Evolutionary conservation across 441 rosid genomes (phyloP).

Genomic region (Codiaeum variegatum): DNA sequence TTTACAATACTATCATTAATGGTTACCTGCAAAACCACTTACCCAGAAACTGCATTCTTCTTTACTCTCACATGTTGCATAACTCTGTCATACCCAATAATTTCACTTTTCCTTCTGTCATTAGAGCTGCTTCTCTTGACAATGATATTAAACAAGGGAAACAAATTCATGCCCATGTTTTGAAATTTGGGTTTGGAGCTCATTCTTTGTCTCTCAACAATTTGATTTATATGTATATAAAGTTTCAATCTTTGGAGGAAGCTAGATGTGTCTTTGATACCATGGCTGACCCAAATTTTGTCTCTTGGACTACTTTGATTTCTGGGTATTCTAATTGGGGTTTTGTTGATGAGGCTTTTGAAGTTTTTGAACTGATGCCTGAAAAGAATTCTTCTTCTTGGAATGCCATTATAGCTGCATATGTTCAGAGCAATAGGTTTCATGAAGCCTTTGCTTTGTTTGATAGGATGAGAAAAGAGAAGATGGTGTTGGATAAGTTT

Average conservation of each 20-base stretch:
- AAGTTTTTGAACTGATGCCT: constrained; percentile 32
- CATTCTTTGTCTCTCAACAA: constrained; percentile 32
- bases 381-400: constrained; percentile 31
- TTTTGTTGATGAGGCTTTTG: constrained; percentile 26
- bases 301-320: constrained; percentile 38
- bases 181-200: constrained; percentile 36
- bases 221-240: constrained; percentile 43
- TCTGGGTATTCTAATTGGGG: constrained; percentile 35
- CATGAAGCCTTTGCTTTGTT: constrained; percentile 38
- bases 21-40: constrained; percentile 24
- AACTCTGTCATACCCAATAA: constrained; percentile 31
- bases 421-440: constrained; percentile 21
- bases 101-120: constrained; percentile 41
- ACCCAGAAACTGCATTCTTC: constrained; percentile 25
- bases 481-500: constrained; percentile 22
- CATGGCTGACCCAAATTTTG: constrained; percentile 27
- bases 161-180: constrained; percentile 47
- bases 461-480: constrained; percentile 29
- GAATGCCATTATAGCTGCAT: constrained; percentile 39
- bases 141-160: constrained; percentile 28
- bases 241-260: constrained; percentile 22
- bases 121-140: constrained; percentile 31
- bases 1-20: constrained; percentile 36
- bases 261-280: constrained; percentile 30
- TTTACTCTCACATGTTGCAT: constrained; percentile 37